These are phyloP conservation scores for Lactarius akahatsu DNA, from an alignment of 768 basidiomycete genomes.

Conservation along the genomic window DNA sequence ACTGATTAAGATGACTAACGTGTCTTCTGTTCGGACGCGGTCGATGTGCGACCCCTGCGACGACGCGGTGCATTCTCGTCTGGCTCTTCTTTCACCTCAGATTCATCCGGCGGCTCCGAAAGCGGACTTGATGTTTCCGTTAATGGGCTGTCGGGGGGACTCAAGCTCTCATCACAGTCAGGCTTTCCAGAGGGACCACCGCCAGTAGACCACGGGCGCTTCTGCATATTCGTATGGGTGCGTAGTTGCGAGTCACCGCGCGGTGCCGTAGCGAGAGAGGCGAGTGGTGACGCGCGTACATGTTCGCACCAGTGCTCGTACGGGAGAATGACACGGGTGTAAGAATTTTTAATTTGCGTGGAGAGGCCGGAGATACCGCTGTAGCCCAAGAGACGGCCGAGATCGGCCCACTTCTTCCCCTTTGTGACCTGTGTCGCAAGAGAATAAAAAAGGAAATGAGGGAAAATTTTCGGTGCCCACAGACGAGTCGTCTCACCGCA, in stretches of 20 bases:
- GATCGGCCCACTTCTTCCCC: constrained; percentile 83
- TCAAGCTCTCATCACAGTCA: constrained; percentile 33
- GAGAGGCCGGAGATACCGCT: constrained; percentile 78
- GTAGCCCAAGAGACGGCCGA: constrained; percentile 83
- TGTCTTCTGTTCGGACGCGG: constrained; percentile 48
- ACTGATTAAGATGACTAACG: constrained; percentile 29
- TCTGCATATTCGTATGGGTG: constrained; percentile 56
- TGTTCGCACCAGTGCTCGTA: constrained; percentile 88
- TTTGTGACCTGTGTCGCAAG: constrained; percentile 64
- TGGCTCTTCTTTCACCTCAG: constrained; percentile 57
- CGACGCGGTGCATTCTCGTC: constrained; percentile 44
- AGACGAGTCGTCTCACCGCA: constrained; percentile 51
- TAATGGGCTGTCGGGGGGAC: constrained; percentile 70
- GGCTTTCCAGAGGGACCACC: constrained; percentile 36
- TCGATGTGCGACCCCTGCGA: constrained; percentile 53
- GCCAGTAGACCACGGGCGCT: constrained; percentile 35
- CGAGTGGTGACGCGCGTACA: constrained; percentile 63
- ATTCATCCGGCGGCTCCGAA: constrained; percentile 79
- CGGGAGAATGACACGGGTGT: constrained; percentile 89
- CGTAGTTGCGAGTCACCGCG: constrained; percentile 42
- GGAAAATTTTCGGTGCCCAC: neutral
- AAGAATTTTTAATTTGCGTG: constrained; percentile 87
- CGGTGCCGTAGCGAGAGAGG: constrained; percentile 31
- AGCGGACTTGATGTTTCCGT: constrained; percentile 76
- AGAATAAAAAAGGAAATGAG: neutral